Evolutionary conservation across 345 rosid species (phyloP), one percentile per base, ranked within the genome.

Genomic region (Populus deltoides): DNA sequence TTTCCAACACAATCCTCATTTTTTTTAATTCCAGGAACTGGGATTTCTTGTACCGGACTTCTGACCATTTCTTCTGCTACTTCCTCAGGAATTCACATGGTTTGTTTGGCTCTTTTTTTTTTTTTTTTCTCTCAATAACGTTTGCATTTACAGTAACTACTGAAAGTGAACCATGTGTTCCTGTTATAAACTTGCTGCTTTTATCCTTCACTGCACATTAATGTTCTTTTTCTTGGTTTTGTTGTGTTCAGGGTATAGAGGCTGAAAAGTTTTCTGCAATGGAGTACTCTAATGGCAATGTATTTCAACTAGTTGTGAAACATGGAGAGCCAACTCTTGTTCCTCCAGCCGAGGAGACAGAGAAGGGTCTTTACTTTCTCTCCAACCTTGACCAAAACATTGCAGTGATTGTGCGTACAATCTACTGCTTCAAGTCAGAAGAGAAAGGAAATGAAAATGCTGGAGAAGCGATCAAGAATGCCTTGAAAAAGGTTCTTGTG

Each of bases 311-410:
- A 17, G 74, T 62, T 24, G 98, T 92, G 87, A 80, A 82, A 71
- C 88, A 90, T 75, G 84, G 84, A 71, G 89, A 88, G 77, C 89
- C 92, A 66, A 80, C 82, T 55, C 82, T 92, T 61, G 91, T 91
- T 15, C 61, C 82, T 70, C 98, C 98, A 1, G 94, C 89, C 31
- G 88, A 85, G 49, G 91, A 91, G 25, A 92, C 98, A 53, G 82
- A 73, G 77, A 91, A 89, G 82, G 98, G 96, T 73, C 83, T 91
- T 5, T 92, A 89, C 82, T 94, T 91, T 84, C 90, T 94, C 68
- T 94, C 98, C 1, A 94, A 94, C 85, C 94, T 92, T 70, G 97
- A 94, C 79, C 98, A 94, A 72, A 92, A 92, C 89, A 88, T 92
- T 16, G 94, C 97, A 0, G 94, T 90, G 65, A 87, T 89, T 53